A percentile compares a stretch with the other conserved stretches of the same genome.
phyloP scores from a whole-genome alignment of 164 flowering plant genomes.

The Warburgia ugandensis region DNA sequence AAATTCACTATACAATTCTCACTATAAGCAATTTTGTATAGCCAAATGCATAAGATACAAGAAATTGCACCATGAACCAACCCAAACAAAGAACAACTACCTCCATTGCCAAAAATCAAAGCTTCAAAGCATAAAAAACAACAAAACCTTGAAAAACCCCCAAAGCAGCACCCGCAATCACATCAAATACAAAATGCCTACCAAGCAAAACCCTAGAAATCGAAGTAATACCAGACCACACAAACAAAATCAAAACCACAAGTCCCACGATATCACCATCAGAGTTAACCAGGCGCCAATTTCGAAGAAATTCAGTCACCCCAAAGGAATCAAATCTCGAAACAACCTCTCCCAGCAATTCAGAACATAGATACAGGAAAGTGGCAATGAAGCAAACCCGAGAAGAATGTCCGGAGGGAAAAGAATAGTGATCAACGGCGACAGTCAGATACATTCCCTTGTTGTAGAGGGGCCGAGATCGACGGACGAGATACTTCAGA shows the following conservation, averaged over 20 bases:
- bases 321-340: constrained; percentile 5
- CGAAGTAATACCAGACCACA: constrained; percentile 57
- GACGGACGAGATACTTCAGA: constrained; percentile 43
- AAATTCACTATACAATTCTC: too few relatives aligned
- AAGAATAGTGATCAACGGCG: constrained; percentile 76
- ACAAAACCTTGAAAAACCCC: constrained; percentile 59
- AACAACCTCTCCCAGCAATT: constrained; percentile 13
- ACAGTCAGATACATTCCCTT: constrained; percentile 51
- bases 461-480: constrained; percentile 77
- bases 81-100: too few relatives aligned
- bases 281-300: constrained; percentile 7
- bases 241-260: constrained; percentile 18
- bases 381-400: constrained; percentile 64
- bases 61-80: too few relatives aligned
- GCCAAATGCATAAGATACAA: too few relatives aligned
- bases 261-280: constrained; percentile 13
- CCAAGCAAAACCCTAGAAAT: constrained; percentile 84
- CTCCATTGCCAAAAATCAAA: too few relatives aligned
- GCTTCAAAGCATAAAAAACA: constrained; percentile 25
- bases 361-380: constrained; percentile 26
- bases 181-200: constrained; percentile 70
- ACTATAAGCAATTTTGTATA: too few relatives aligned
- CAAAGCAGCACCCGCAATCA: constrained; percentile 56
- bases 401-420: constrained; percentile 86
- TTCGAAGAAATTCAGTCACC: background rate